A percentile compares a stretch with the other conserved stretches of the same genome.
Evolutionary conservation across 192 early-diverging fungal species (phyloP).

Genomic region (Polychytrium aggregatum): DNA sequence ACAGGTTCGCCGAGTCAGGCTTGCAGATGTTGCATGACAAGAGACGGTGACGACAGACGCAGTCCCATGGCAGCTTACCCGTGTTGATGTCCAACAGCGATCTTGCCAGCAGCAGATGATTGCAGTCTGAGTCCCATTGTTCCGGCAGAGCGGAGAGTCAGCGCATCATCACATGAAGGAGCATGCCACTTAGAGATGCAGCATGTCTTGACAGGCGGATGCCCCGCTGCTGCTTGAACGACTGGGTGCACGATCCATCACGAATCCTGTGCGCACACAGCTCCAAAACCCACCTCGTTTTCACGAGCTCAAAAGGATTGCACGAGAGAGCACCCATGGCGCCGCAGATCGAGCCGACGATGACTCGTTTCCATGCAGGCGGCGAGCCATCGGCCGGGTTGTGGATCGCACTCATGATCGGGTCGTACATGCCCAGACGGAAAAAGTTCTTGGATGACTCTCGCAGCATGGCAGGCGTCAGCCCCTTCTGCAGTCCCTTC

Average conservation of each 20-base stretch:
- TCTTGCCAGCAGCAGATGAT: slow-evolving; percentile 30
- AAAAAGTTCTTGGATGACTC: slow-evolving; percentile 68
- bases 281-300: slow-evolving; percentile 49
- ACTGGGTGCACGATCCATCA: no score
- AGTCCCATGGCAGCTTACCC: no score
- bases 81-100: slow-evolving; percentile 61
- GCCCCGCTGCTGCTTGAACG: no score
- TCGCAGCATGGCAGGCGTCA: slow-evolving; percentile 56
- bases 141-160: no score
- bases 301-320: slow-evolving; percentile 68
- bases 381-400: slow-evolving; percentile 33
- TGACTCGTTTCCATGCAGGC: slow-evolving; percentile 65
- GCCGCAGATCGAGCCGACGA: slow-evolving; percentile 59
- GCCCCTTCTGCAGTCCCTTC: slow-evolving; percentile 58
- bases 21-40: no score
- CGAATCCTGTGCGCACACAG: no score
- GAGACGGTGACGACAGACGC: no score
- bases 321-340: slow-evolving; percentile 64
- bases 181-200: no score
- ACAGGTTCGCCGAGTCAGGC: no score
- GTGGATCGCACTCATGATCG: slow-evolving; percentile 53
- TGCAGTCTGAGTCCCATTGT: slow-evolving; percentile 54
- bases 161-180: no score
- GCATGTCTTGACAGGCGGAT: no score
- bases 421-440: slow-evolving; percentile 65